Conservation (phyloP, 257 asterid species). For the Plectranthus barbatus region DNA sequence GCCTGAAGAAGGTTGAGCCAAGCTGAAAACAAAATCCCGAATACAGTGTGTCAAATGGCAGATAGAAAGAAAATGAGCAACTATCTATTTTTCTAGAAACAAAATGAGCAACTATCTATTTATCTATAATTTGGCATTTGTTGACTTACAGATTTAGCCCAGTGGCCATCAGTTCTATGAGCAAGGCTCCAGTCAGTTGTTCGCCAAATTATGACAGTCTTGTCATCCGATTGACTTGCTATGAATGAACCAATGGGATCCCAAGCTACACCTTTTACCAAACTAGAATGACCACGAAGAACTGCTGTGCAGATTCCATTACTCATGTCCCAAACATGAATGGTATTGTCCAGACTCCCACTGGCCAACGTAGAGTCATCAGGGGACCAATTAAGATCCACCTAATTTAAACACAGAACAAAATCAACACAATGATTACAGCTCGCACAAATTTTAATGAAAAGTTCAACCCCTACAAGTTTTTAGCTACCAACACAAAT, state of each 20-base stretch:
- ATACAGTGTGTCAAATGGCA: background rate
- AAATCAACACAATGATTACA: constrained; percentile 45
- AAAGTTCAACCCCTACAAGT: background rate
- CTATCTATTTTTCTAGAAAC: background rate
- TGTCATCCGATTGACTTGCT: constrained; percentile 98
- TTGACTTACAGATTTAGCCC: constrained; percentile 92
- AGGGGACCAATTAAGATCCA: constrained; percentile 99
- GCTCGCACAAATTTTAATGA: constrained; percentile 10
- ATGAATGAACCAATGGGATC: constrained; percentile 98
- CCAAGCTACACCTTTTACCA: constrained; percentile 97
- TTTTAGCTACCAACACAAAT: too few relatives aligned
- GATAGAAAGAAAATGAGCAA: background rate
- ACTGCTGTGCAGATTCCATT: constrained; percentile 89
- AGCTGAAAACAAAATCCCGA: constrained; percentile 49
- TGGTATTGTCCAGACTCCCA: constrained; percentile 91
- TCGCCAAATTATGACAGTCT: constrained; percentile 97
- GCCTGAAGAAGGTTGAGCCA: constrained; percentile 98
- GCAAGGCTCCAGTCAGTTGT: constrained; percentile 98
- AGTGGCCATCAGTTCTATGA: constrained; percentile 96
- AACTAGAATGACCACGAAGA: constrained; percentile 91
- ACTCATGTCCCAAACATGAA: constrained; percentile 94
- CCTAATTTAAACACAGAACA: constrained; percentile 82
- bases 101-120: too few relatives aligned
- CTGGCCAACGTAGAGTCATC: constrained; percentile 87
- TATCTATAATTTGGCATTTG: too few relatives aligned